Evolutionary conservation across 768 basidiomycete genomes (phyloP).

Genomic region (Termitomyces sp.): DNA sequence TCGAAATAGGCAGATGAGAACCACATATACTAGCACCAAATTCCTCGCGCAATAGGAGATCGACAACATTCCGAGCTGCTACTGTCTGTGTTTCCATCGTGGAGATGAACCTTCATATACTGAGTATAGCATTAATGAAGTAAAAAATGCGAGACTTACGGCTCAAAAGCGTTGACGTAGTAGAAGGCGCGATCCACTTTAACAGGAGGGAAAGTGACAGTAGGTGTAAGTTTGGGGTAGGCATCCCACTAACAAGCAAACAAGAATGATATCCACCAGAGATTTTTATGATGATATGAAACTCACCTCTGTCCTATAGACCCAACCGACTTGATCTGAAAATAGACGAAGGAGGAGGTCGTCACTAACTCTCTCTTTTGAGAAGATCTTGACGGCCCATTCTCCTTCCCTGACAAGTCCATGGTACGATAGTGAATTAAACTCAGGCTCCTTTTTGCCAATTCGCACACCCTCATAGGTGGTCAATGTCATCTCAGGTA

Average conservation of each 20-base stretch:
- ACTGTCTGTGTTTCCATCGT: constrained; percentile 95
- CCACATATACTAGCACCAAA: constrained; percentile 71
- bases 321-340: constrained; percentile 67
- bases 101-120: constrained; percentile 57
- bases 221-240: constrained; percentile 70
- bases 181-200: constrained; percentile 75
- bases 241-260: constrained; percentile 59
- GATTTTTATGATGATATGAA: neutral
- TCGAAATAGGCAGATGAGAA: constrained; percentile 22
- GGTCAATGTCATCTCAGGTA: constrained; percentile 69
- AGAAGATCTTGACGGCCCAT: constrained; percentile 89
- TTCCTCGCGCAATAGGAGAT: constrained; percentile 67
- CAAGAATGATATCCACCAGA: neutral
- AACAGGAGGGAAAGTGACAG: constrained; percentile 64
- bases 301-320: constrained; percentile 68
- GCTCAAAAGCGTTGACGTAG: constrained; percentile 91
- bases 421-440: constrained; percentile 85
- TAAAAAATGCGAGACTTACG: constrained; percentile 41
- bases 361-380: constrained; percentile 54
- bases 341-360: constrained; percentile 68
- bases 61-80: constrained; percentile 77
- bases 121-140: neutral
- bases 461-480: constrained; percentile 53
- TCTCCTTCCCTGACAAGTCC: constrained; percentile 47
- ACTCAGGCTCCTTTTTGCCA: constrained; percentile 63